A percentile compares a stretch with the other conserved stretches of the same genome.
Evolutionary conservation across 306 rosid species (phyloP).

Genomic region (Vigna mungo): DNA sequence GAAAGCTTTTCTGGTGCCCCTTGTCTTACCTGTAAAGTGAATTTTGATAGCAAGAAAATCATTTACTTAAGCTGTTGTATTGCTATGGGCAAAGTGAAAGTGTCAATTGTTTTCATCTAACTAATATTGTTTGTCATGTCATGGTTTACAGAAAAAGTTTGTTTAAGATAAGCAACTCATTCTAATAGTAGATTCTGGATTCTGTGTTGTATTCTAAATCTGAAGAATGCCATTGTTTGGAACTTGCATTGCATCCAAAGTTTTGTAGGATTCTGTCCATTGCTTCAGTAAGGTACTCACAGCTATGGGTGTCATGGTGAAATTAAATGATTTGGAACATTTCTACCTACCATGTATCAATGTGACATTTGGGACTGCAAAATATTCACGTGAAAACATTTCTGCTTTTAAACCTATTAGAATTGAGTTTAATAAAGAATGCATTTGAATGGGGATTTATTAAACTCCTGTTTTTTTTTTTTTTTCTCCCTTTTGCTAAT

Average conservation of each 20-base stretch:
- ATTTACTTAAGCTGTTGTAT: slow-evolving; percentile 66
- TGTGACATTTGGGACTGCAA: not conserved
- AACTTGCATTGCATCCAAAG: not conserved
- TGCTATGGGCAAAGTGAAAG: slow-evolving; percentile 52
- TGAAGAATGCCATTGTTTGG: not conserved
- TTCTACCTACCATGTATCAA: no score
- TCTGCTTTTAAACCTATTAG: not conserved
- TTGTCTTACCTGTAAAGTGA: slow-evolving; percentile 90
- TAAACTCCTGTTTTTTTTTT: no score
- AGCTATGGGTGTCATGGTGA: not conserved
- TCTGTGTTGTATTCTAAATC: not conserved
- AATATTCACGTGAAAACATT: not conserved
- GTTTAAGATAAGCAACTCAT: slow-evolving; percentile 15
- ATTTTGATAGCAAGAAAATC: slow-evolving; percentile 88
- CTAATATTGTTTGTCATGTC: slow-evolving; percentile 19
- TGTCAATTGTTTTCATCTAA: slow-evolving; percentile 53
- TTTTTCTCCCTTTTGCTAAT: no score
- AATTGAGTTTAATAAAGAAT: not conserved
- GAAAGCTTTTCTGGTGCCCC: slow-evolving; percentile 55
- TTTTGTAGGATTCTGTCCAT: not conserved
- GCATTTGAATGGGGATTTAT: no score
- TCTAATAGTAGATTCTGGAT: slow-evolving; percentile 1
- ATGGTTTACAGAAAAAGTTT: slow-evolving; percentile 39
- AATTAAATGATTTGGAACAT: not conserved
- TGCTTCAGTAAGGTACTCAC: not conserved